Evolutionary conservation across 371 early-diverging fungal species (phyloP), one percentile per base, ranked within the genome.

Genomic region (Mucor saturninus): DNA sequence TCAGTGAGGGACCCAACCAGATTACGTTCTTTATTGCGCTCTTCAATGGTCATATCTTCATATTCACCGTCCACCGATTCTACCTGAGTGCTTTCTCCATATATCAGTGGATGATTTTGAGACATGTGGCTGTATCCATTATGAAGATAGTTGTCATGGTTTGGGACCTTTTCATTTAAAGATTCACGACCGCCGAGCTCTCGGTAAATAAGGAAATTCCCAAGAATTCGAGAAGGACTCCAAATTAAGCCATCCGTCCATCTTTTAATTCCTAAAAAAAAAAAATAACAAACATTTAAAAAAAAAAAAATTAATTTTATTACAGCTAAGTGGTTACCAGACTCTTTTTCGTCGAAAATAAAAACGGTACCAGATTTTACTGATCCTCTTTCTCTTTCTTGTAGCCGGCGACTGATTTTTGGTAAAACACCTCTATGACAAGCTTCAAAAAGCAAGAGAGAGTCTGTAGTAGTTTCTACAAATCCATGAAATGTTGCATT

Each of bases 171-270:
- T 46, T 46, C 46, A 9, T 46, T 46, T 46, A 46, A 46, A 5
- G 46, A 67, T 65, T 56, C 63, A 4, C 86, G 81, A 35, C 83
- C 82, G 68, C 89, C 90, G 3, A 90, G 67, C 64, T 93, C 91
- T 48, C 90, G 89, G 69, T 93, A 92, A 52, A 90, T 85, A 45
- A 92, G 67, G 65, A 92, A 93, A 72, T 89, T 88, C 39, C 92
- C 92, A 31, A 88, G 81, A 2, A 91, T 89, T 31, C 95, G 86
- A 32, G 91, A 91, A 6, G 94, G 92, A 26, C 91, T 90, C 95
- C 94, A 93, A 21, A 86, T 83, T 28, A 86, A 79, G 13, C 94
- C 93, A 72, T 94, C 95, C 2, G 95, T 95, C 95, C 95, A 95
- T 42, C 95, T 79, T 61, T 91, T 90, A 71, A 95, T 77, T 10